phyloP scores from a whole-genome alignment of 2,329 filamentous ascomycete genomes.

The Juglanconis sp. region DNA sequence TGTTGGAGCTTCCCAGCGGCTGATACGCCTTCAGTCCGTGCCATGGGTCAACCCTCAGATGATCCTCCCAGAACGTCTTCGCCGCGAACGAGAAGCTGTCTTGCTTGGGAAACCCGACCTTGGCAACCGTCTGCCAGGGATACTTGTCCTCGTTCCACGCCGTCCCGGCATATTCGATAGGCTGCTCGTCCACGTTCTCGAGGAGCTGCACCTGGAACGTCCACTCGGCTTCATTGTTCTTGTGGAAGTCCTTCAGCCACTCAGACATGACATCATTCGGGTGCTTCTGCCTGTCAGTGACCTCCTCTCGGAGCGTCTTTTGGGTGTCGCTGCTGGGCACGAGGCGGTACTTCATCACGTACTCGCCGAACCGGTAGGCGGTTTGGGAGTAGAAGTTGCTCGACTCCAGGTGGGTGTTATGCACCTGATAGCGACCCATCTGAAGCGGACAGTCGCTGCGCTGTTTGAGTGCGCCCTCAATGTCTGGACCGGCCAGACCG shows the following conservation, averaged over 20 bases:
- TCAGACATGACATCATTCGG: constrained; percentile 19
- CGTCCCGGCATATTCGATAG: constrained; percentile 40
- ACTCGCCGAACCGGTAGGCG: constrained; percentile 45
- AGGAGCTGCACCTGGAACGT: constrained; percentile 44
- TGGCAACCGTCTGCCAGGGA: constrained; percentile 44
- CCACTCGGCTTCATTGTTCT: constrained; percentile 37
- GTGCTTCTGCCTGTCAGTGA: not conserved
- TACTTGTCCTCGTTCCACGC: constrained; percentile 45
- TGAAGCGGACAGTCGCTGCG: not conserved
- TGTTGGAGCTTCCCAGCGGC: constrained; percentile 36
- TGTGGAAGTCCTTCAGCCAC: constrained; percentile 38
- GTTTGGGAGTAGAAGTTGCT: constrained; percentile 38
- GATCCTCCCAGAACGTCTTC: constrained; percentile 41
- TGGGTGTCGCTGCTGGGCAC: constrained; percentile 39
- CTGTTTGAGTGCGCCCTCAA: constrained; percentile 32
- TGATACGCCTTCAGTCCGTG: constrained; percentile 38
- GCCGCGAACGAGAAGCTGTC: constrained; percentile 37
- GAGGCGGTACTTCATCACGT: constrained; percentile 34
- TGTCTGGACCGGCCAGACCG: not conserved
- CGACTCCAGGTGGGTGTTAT: constrained; percentile 39
- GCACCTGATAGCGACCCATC: not conserved
- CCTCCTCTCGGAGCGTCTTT: constrained; percentile 35
- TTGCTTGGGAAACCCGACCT: constrained; percentile 30
- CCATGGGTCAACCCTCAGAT: constrained; percentile 41
- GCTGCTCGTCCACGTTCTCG: constrained; percentile 43